Percentiles rank a stretch among this genome's conserved stretches.
Evolutionary conservation across 1,284 basidiomycete genomes (phyloP).

Genomic region (Mycena sp.): DNA sequence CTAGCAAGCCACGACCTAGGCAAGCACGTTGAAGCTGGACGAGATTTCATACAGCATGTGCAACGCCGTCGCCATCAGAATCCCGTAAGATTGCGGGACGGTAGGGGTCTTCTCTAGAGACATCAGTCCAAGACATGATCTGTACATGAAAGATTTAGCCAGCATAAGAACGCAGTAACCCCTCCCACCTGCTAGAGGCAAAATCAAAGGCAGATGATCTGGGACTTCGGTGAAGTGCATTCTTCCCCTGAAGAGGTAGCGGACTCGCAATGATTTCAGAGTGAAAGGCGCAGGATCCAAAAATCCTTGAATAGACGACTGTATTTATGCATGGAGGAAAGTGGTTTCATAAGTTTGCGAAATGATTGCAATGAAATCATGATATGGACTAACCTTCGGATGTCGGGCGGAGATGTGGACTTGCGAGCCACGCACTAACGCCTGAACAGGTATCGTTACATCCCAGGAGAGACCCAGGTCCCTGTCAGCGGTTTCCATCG

Average conservation of each 20-base stretch:
- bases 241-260: constrained; percentile 81
- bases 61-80: not conserved
- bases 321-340: too few species aligned
- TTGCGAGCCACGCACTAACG: constrained; percentile 79
- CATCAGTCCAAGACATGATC: constrained; percentile 38
- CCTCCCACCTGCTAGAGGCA: constrained; percentile 78
- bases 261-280: constrained; percentile 71
- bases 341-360: constrained; percentile 2
- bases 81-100: constrained; percentile 19
- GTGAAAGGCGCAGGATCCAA: constrained; percentile 77
- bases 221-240: constrained; percentile 81
- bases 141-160: constrained; percentile 46
- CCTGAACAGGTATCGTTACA: constrained; percentile 85
- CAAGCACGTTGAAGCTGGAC: not conserved
- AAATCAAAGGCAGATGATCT: constrained; percentile 74
- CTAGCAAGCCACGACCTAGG: not conserved
- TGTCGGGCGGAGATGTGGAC: constrained; percentile 77
- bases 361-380: constrained; percentile 19
- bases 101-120: too few species aligned
- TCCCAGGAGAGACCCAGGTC: constrained; percentile 66
- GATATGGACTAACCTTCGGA: constrained; percentile 59
- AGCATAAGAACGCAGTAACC: constrained; percentile 24
- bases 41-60: not conserved
- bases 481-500: constrained; percentile 59
- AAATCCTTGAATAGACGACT: constrained; percentile 80